These are phyloP conservation scores for Macaranga tanarius DNA, from an alignment of 441 rosid species.

Conservation along the genomic window DNA sequence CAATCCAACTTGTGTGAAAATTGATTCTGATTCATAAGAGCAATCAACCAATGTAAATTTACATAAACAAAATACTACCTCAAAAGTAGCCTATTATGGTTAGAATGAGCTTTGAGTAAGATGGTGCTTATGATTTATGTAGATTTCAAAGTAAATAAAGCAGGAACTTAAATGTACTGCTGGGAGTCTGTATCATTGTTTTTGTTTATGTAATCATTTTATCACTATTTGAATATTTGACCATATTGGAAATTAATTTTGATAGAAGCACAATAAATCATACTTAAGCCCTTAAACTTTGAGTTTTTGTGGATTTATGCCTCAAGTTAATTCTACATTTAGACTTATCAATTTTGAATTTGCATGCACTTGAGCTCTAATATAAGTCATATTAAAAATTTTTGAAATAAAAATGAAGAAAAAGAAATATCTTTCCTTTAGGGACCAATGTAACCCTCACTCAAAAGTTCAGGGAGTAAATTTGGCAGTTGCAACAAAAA, in stretches of 20 bases:
- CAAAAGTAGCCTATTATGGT: background rate
- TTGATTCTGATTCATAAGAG: slow-evolving; percentile 32
- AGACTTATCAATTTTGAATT: no score
- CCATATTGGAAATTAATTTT: background rate
- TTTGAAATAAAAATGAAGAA: no score
- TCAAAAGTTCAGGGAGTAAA: no score
- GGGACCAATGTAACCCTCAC: no score
- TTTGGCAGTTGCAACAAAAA: no score
- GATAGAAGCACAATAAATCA: no score
- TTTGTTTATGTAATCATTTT: background rate
- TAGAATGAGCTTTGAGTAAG: background rate
- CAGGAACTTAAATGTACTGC: background rate
- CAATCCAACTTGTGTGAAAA: slow-evolving; percentile 69
- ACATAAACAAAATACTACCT: background rate
- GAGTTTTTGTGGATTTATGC: no score
- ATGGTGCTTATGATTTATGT: background rate
- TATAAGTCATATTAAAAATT: no score
- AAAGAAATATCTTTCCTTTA: no score
- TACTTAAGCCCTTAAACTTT: no score
- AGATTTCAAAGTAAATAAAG: background rate
- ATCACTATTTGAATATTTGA: background rate
- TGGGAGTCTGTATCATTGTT: background rate
- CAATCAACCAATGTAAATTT: background rate
- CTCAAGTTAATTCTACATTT: no score
- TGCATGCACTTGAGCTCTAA: no score